These are phyloP conservation scores for Elongisporangium prolatum DNA, from an alignment of 352 stramenopile species.

Conservation along the genomic window DNA sequence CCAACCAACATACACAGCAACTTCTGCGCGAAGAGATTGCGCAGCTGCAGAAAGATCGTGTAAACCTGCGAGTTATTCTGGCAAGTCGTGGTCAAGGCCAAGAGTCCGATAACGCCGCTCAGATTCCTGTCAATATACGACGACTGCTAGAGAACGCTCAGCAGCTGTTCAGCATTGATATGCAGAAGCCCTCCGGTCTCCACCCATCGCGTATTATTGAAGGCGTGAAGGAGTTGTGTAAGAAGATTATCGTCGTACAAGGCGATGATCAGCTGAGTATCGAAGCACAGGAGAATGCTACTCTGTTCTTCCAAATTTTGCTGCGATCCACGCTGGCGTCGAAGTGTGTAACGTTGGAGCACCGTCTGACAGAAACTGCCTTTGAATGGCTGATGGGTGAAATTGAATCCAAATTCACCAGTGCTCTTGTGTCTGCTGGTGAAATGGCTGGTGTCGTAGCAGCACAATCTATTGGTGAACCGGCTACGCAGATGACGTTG, in stretches of 20 bases:
- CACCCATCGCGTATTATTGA: slow-evolving; percentile 89
- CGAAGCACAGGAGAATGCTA: slow-evolving; percentile 98
- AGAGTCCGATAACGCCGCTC: slow-evolving; percentile 87
- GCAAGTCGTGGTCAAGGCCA: slow-evolving; percentile 93
- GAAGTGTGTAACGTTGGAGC: slow-evolving; percentile 96
- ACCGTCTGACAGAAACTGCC: slow-evolving; percentile 93
- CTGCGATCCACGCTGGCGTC: slow-evolving; percentile 93
- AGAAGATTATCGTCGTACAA: slow-evolving; percentile 94
- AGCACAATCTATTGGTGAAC: slow-evolving; percentile 99
- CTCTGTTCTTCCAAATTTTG: slow-evolving; percentile 97
- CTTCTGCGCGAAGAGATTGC: slow-evolving; percentile 92
- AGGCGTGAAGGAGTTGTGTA: slow-evolving; percentile 91
- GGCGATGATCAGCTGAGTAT: slow-evolving; percentile 93
- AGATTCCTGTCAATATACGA: slow-evolving; percentile 92
- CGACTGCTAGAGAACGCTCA: slow-evolving; percentile 97
- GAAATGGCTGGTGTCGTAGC: slow-evolving; percentile 99
- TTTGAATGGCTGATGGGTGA: slow-evolving; percentile 96
- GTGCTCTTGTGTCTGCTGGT: slow-evolving; percentile 92
- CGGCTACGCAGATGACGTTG: slow-evolving; percentile 99
- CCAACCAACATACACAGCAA: slow-evolving; percentile 92
- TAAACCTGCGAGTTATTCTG: slow-evolving; percentile 93
- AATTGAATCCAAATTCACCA: slow-evolving; percentile 97
- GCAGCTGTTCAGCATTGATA: slow-evolving; percentile 91
- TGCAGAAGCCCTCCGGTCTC: slow-evolving; percentile 90
- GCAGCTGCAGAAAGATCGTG: slow-evolving; percentile 93